Conservation (phyloP, 1,284 basidiomycete species). For the Phenoliferia sp. region DNA sequence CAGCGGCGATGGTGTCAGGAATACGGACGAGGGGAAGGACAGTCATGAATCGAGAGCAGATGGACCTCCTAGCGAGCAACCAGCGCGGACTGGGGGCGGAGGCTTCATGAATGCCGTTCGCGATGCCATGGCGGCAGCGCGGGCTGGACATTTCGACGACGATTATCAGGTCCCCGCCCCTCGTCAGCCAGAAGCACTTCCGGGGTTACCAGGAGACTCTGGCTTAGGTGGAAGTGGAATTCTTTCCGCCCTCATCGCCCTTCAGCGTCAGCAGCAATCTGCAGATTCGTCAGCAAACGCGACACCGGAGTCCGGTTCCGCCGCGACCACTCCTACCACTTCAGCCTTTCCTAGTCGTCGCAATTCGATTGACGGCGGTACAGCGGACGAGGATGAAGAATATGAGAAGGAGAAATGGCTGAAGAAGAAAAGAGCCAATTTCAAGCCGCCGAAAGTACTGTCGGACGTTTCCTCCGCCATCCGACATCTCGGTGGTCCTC, state of each 20-base stretch:
- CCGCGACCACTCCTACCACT: constrained; percentile 13
- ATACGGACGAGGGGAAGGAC: neutral
- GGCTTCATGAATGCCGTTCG: constrained; percentile 11
- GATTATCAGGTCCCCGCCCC: neutral
- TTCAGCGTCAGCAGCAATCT: constrained; percentile 29
- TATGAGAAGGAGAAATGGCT: constrained; percentile 32
- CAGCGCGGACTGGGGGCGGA: neutral
- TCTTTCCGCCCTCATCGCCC: constrained; percentile 36
- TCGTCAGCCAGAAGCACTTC: neutral
- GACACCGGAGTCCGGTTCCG: constrained; percentile 16
- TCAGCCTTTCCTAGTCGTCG: constrained; percentile 15
- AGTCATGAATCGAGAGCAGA: neutral
- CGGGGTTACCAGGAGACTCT: no score
- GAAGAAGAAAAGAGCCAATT: constrained; percentile 28
- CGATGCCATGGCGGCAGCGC: constrained; percentile 16
- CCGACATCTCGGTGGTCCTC: neutral
- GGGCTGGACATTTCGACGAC: neutral
- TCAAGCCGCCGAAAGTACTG: constrained; percentile 5
- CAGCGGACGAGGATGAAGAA: constrained; percentile 32
- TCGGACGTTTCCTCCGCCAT: neutral
- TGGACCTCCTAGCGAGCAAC: neutral
- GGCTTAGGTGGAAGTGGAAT: constrained; percentile 27
- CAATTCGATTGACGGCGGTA: constrained; percentile 14
- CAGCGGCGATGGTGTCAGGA: constrained; percentile 2
- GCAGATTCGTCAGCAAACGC: neutral